phyloP scores from a whole-genome alignment of 2,329 filamentous ascomycete genomes.

The Chlorencoelia australis region DNA sequence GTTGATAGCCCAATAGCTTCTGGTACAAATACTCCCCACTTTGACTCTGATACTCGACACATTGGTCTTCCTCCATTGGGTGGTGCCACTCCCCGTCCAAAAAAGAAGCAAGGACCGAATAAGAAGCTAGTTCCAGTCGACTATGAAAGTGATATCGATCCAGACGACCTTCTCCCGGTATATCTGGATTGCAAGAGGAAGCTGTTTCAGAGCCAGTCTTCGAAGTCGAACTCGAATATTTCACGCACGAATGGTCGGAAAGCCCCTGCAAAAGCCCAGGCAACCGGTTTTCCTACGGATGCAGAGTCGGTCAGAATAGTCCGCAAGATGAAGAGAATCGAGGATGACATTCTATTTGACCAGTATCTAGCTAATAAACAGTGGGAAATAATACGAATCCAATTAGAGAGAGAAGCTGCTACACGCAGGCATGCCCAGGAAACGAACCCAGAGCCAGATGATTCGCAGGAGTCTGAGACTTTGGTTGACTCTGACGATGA shows the following conservation, averaged over 20 bases:
- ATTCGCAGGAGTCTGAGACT: slow-evolving; percentile 18
- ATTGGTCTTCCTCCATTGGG: slow-evolving; percentile 10
- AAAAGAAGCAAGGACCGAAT: slow-evolving; percentile 12
- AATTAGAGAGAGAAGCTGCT: slow-evolving; percentile 52
- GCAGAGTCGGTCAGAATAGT: slow-evolving; percentile 52
- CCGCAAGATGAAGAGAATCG: slow-evolving; percentile 66
- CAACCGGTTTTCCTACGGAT: slow-evolving; percentile 10
- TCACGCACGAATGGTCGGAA: slow-evolving; percentile 9
- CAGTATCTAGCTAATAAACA: slow-evolving; percentile 50
- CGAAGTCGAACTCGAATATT: slow-evolving; percentile 32
- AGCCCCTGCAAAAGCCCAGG: slow-evolving; percentile 9
- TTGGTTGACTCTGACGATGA: slow-evolving; percentile 34
- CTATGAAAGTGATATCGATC: slow-evolving; percentile 64
- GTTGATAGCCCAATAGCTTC: slow-evolving; percentile 25
- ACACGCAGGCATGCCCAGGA: slow-evolving; percentile 33
- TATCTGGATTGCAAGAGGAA: slow-evolving; percentile 68
- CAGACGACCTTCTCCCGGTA: slow-evolving; percentile 62
- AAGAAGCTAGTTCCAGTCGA: slow-evolving; percentile 28
- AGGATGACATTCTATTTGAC: slow-evolving; percentile 70
- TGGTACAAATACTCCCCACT: slow-evolving; percentile 24
- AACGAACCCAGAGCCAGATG: slow-evolving; percentile 14
- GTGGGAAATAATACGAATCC: slow-evolving; percentile 51
- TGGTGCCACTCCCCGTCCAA: slow-evolving; percentile 4
- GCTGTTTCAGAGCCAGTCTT: slow-evolving; percentile 51
- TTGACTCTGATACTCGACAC: slow-evolving; percentile 24